Conservation (phyloP, 2,329 filamentous ascomycete species). For the Neopestalotiopsis clavispora region DNA sequence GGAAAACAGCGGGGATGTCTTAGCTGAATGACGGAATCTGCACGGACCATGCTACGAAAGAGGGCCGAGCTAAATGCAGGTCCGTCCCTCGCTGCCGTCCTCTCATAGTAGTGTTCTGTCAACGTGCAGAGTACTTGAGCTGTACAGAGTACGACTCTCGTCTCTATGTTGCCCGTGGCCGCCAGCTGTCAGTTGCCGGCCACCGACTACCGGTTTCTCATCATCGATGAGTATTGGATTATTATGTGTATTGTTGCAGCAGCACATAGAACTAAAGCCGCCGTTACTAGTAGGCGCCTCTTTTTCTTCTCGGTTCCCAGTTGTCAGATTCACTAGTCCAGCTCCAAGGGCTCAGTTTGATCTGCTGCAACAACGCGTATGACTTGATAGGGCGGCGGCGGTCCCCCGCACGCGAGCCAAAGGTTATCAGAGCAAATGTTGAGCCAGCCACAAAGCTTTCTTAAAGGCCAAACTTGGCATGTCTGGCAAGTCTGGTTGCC, state of each 20-base stretch:
- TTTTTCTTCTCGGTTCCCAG: neutral
- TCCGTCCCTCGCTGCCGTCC: neutral
- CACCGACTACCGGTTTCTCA: too few relatives aligned
- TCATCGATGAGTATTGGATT: too few relatives aligned
- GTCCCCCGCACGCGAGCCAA: neutral
- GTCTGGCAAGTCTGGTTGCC: neutral
- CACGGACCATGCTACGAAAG: neutral
- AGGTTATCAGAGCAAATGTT: neutral
- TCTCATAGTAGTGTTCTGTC: neutral
- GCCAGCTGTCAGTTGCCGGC: too few relatives aligned
- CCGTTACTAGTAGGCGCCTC: neutral
- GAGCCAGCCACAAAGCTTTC: neutral
- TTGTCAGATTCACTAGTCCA: neutral
- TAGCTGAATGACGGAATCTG: slow-evolving; percentile 5
- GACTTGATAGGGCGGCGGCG: neutral
- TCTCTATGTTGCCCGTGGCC: too few relatives aligned
- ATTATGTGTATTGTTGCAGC: too few relatives aligned
- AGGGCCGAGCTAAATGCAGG: slow-evolving; percentile 8
- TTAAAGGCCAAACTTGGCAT: neutral
- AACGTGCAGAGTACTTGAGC: too few relatives aligned
- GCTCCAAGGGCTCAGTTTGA: neutral
- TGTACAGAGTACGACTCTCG: too few relatives aligned
- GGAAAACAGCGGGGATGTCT: neutral
- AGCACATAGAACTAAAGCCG: too few relatives aligned
- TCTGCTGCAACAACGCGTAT: neutral